Base-by-base conservation (phyloP, 768 basidiomycete species). In the Mrakia blollopis region DNA sequence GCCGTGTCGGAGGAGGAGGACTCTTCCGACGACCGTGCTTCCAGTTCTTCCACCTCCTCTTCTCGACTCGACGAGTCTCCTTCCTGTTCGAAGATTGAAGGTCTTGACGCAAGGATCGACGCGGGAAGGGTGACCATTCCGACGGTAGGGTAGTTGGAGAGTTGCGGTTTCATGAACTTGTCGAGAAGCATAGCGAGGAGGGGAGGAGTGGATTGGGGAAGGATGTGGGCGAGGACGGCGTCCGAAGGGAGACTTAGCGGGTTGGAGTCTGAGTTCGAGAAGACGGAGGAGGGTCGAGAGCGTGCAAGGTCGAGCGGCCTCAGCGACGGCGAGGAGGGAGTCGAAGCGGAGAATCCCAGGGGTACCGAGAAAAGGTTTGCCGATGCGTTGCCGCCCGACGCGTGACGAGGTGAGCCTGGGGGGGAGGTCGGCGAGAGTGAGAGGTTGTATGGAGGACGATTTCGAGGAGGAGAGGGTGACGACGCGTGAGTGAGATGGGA, bases 181-280 rank as follows among this genome's bases (percentile, higher is more conserved):
- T 68, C 65, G 21, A 68, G 65, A 9, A 68, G 65, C 37, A 39
- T 39, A 7, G 65, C 39, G 35, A 68, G 37, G 25, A 68, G 65
- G 7, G 65, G 65, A 23, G 65, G 65, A 68, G 9, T 25, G 23
- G 44, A 13, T 10, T 23, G 21, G 8, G 65, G 65, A 3, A 68
- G 65, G 39, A 68, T 39, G 39, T 68, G 65, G 37, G 39, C 65
- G 65, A 68, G 65, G 35, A 68, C n/a, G 21, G 65, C 65, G 25
- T 68, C 65, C 9, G 65, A 68, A 11, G 65, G 25, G 25, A 37
- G 37, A 39, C 16, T 44, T 16, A 68, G n/a, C 10, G 65, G 37
- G 65, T 25, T 68, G 35, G 37, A 41, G 21, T 68, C 65, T 39
- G 65, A 39, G 21, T 39, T 68, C 0, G 65, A 68, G 13, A 68